phyloP scores from a whole-genome alignment of 495 filamentous ascomycete species.

The Pyronema omphalodes region DNA sequence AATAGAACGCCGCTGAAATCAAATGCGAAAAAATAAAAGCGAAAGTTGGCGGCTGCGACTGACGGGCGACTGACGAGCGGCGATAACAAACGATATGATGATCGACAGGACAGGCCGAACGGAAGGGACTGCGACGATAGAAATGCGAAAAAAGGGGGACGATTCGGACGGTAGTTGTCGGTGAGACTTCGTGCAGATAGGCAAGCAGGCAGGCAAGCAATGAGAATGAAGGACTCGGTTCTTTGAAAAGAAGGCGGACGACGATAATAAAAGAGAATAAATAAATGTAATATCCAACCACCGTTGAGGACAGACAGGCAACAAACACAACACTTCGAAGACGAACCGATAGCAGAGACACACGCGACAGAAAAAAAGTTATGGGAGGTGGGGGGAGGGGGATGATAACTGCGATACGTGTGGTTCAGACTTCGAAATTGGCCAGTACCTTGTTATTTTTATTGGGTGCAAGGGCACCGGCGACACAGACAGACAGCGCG shows the following conservation, averaged over 20 bases:
- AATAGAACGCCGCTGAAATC: no score
- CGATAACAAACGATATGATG: not conserved
- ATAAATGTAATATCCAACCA: conserved; percentile 17
- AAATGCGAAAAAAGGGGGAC: not conserved
- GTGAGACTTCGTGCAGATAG: no score
- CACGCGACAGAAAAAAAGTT: not conserved
- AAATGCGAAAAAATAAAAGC: no score
- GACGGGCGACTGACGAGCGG: not conserved
- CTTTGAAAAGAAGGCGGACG: no score
- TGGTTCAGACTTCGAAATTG: not conserved
- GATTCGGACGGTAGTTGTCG: not conserved
- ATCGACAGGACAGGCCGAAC: not conserved
- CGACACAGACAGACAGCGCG: not conserved
- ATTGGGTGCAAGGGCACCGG: not conserved
- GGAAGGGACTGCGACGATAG: not conserved
- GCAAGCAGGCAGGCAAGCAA: no score
- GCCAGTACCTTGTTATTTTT: not conserved
- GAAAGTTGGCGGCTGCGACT: no score
- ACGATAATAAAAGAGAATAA: conserved; percentile 2
- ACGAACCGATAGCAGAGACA: not conserved
- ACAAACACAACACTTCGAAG: not conserved
- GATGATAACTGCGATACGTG: not conserved
- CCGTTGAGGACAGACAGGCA: not conserved
- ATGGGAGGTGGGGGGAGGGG: not conserved
- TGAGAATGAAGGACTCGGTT: no score